Conservation (phyloP, 805 yeast species). For the Wickerhamiella vanderwaltii region DNA sequence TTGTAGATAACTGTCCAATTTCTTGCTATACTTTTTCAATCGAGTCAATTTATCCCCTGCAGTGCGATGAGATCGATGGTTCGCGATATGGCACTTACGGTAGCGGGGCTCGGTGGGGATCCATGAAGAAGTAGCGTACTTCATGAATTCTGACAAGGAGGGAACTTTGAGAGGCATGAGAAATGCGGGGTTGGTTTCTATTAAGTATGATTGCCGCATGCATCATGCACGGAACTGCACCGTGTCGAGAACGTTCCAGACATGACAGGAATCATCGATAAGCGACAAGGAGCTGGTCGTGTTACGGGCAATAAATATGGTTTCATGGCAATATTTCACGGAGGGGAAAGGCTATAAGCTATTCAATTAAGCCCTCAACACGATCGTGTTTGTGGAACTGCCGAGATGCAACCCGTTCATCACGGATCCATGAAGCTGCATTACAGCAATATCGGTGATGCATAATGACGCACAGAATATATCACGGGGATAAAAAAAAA, state of each 20-base stretch:
- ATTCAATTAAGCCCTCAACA: too few species aligned
- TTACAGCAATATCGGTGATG: too few species aligned
- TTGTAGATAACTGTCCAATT: not conserved
- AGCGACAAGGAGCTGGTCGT: not conserved
- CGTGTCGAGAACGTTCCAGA: slow-evolving; percentile 7
- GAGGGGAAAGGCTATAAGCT: not conserved
- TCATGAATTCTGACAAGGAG: not conserved
- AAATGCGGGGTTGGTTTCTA: not conserved
- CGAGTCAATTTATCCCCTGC: not conserved
- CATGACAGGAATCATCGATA: too few species aligned
- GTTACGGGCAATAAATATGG: not conserved
- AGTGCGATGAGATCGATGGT: not conserved
- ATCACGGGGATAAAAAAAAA: too few species aligned
- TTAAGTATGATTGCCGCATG: not conserved
- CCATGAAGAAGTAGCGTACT: not conserved
- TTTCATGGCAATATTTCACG: not conserved
- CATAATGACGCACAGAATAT: too few species aligned
- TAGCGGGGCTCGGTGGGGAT: not conserved
- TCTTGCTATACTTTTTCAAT: not conserved
- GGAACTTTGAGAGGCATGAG: too few species aligned
- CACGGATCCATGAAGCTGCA: too few species aligned
- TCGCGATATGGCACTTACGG: not conserved
- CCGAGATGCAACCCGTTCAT: too few species aligned
- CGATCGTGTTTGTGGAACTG: too few species aligned
- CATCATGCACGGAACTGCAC: not conserved